A percentile compares a stretch with the other conserved stretches of the same genome.
phyloP scores from a whole-genome alignment of 345 rosid genomes.

The Arabis hirsuta region DNA sequence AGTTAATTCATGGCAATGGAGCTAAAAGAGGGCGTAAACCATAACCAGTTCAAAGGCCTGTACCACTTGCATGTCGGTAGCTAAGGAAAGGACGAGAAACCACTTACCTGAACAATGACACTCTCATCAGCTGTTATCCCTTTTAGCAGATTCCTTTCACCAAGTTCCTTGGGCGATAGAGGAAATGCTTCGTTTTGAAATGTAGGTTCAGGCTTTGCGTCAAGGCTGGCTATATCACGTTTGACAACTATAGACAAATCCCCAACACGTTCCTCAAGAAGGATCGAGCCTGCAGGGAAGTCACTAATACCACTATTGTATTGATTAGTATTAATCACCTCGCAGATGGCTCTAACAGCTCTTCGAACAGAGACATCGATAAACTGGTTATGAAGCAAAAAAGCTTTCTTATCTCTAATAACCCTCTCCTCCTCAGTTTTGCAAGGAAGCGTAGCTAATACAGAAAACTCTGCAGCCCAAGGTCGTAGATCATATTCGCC shows the following conservation, averaged over 20 bases:
- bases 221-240: slow-evolving; percentile 59
- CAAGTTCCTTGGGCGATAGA: slow-evolving; percentile 58
- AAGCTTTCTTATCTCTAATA: slow-evolving; percentile 81
- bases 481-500: slow-evolving; percentile 64
- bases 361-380: slow-evolving; percentile 71
- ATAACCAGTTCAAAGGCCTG: neutral
- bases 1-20: slow-evolving; percentile 21
- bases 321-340: slow-evolving; percentile 48
- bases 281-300: slow-evolving; percentile 43
- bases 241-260: slow-evolving; percentile 70
- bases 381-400: slow-evolving; percentile 81
- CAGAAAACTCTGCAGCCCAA: slow-evolving; percentile 86
- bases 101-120: slow-evolving; percentile 88
- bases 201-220: slow-evolving; percentile 49
- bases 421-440: slow-evolving; percentile 94
- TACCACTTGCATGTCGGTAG: slow-evolving; percentile 11
- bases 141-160: slow-evolving; percentile 74
- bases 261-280: slow-evolving; percentile 67
- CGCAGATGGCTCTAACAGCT: slow-evolving; percentile 68
- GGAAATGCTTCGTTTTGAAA: slow-evolving; percentile 53
- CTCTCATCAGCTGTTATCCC: slow-evolving; percentile 95
- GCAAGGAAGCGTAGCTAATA: slow-evolving; percentile 83
- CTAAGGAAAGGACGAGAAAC: slow-evolving; percentile 14
- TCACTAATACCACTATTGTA: slow-evolving; percentile 32
- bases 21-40: slow-evolving; percentile 3